These are phyloP conservation scores for Grifola frondosa DNA, from an alignment of 1,284 basidiomycete species.

Conservation along the genomic window DNA sequence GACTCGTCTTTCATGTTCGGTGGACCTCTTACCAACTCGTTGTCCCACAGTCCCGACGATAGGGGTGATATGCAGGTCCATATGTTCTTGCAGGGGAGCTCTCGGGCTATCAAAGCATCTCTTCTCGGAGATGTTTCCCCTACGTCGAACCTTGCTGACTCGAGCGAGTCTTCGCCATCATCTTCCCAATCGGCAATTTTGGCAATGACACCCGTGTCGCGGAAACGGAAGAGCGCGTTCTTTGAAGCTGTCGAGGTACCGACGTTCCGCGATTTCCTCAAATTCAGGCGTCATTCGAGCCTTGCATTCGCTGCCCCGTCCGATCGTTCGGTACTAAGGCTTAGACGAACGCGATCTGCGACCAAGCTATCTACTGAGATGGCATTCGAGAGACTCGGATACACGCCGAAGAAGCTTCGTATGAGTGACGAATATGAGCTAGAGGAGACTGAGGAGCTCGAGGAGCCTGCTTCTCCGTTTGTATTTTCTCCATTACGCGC, in stretches of 20 bases:
- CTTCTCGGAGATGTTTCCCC: not conserved
- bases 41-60: slow-evolving; percentile 23
- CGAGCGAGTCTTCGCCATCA: slow-evolving; percentile 3
- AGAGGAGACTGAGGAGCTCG: too few relatives aligned
- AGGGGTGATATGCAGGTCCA: slow-evolving; percentile 9
- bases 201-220: slow-evolving; percentile 17
- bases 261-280: slow-evolving; percentile 10
- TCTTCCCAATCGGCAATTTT: not conserved
- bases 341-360: slow-evolving; percentile 26
- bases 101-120: not conserved
- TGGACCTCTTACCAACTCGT: not conserved
- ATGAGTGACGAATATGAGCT: slow-evolving; percentile 15
- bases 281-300: slow-evolving; percentile 6
- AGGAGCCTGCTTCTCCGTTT: slow-evolving; percentile 14
- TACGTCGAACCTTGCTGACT: too few relatives aligned
- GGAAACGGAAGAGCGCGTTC: slow-evolving; percentile 48
- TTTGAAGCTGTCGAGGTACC: slow-evolving; percentile 60
- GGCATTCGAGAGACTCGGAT: slow-evolving; percentile 12
- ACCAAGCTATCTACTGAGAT: slow-evolving; percentile 20
- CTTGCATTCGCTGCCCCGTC: not conserved
- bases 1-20: slow-evolving; percentile 1
- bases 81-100: slow-evolving; percentile 8
- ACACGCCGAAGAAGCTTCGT: slow-evolving; percentile 21
- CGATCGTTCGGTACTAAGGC: too few relatives aligned
- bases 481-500: slow-evolving; percentile 32